Evolutionary conservation across 768 basidiomycete species (phyloP), one percentile per base, ranked within the genome.

Genomic region (Termitomyces heimii): DNA sequence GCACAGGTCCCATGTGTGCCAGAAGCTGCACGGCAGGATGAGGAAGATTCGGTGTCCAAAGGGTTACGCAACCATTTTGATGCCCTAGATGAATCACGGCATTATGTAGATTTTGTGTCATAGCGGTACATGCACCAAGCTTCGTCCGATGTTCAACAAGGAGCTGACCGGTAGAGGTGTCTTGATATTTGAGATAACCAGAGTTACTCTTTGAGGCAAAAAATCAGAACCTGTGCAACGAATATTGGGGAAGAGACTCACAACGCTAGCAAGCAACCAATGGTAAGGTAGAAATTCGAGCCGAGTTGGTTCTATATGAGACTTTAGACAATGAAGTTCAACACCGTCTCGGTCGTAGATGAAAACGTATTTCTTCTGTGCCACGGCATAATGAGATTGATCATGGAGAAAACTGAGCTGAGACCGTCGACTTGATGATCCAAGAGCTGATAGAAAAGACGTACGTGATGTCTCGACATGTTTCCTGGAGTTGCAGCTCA

Each of bases 21-120:
- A 97, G 82, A 0, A 98, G 81, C 60, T 91, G 93, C 34, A 98
- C 92, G 1, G 92, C 94, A 0, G 96, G 91, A 58, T 92, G 88
- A 0, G 92, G 84, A 4, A 97, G 79, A 67, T 96, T 97, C 0
- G 97, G 97, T 7, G 95, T 96, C 94, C 95, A 98, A 2, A 98
- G 77, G 0, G 94, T 94, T n/a, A 98, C 89, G 26, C 86, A 87
- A 14, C 96, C 96, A 65, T 98, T 98, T 66, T 92, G 86, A 66
- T 98, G 96, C 0, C 97, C 97, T 10, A 97, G 83, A 60, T 97
- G 85, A 54, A 98, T 88, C 60, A 98, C 92, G 13, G 94, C 97
- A 70, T 89, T 95, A 73, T 98, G 94, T 16, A 77, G 70, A 67
- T 97, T 98, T 76, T 98, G 94, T 0, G 91, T 76, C 85, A 99